Evolutionary conservation across 2,329 filamentous ascomycete species (phyloP), one percentile per base, ranked within the genome.

Genomic region (Sporothrix mexicana): DNA sequence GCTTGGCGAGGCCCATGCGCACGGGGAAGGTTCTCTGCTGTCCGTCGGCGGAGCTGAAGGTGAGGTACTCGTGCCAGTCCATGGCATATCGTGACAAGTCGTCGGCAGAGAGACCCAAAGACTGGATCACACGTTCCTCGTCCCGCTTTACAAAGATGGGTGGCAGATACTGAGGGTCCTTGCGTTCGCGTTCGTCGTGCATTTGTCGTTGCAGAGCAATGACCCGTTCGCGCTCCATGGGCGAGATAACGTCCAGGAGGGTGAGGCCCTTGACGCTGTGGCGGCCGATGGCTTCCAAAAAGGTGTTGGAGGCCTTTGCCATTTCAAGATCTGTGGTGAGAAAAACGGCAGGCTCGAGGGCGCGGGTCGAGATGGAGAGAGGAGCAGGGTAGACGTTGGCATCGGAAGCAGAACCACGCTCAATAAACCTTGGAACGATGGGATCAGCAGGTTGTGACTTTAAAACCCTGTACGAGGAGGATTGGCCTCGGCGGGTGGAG

Each of bases 131-230:
- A 36, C 85, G 83, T 30, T 88, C 85, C 69, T 88, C 85, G 73
- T 88, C 85, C 66, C 84, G 81, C 75, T 85, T 85, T 51, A 83
- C 84, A 74, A 88, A 85, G n/a, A 91, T 91, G 1, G 89, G 89
- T 3, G 89, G 89, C 23, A 91, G 82, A 77, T 91, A 91, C 62
- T 88, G 88, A 20, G 89, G 88, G 43, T 90, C 88, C 72, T 84
- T 88, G 75, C 84, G 82, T 45, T 83, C 81, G 74, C 89, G 88
- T 75, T 91, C 89, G 17, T 87, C 85, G 70, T 88, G 84, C 64
- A 92, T 82, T 69, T 84, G 83, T 66, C 83, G 83, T 75, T 88
- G 86, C 61, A 90, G 79, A 9, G 80, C 80, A 55, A 81, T 77
- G 4, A 90, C 81, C 74, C 85, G 88, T 1, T 88, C 86, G 13